A percentile compares a stretch with the other conserved stretches of the same genome.
phyloP scores from a whole-genome alignment of 2,329 filamentous ascomycete genomes.

The Neofusicoccum sp. region DNA sequence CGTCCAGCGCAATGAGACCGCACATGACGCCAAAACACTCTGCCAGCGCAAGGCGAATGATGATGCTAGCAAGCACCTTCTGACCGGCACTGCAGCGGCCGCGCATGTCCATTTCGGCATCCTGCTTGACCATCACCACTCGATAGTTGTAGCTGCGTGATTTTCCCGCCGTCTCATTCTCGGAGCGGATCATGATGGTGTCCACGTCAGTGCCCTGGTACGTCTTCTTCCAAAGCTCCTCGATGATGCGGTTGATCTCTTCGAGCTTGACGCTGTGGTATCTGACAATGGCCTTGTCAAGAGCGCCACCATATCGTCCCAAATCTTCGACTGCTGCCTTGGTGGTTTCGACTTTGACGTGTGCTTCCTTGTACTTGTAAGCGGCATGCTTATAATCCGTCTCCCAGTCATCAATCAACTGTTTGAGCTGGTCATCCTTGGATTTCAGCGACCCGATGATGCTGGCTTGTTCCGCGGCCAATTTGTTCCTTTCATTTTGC shows the following conservation, averaged over 20 bases:
- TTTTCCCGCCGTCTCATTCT: slow-evolving; percentile 73
- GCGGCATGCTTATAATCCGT: slow-evolving; percentile 85
- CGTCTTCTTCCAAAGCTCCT: slow-evolving; percentile 94
- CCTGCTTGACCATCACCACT: slow-evolving; percentile 94
- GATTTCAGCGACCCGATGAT: slow-evolving; percentile 78
- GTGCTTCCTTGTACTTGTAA: slow-evolving; percentile 78
- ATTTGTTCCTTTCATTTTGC: slow-evolving; percentile 67
- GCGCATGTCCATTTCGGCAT: slow-evolving; percentile 99
- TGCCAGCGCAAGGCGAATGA: slow-evolving; percentile 92
- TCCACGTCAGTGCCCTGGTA: slow-evolving; percentile 98
- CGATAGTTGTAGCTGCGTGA: slow-evolving; percentile 95
- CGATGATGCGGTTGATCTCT: slow-evolving; percentile 92
- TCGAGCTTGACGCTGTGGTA: slow-evolving; percentile 98
- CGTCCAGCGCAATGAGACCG: slow-evolving; percentile 93
- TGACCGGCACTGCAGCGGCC: slow-evolving; percentile 95
- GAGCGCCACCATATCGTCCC: slow-evolving; percentile 75
- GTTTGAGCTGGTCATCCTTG: slow-evolving; percentile 77
- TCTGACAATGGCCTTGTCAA: slow-evolving; percentile 97
- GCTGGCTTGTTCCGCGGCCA: slow-evolving; percentile 72
- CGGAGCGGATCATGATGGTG: slow-evolving; percentile 91
- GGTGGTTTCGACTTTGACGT: slow-evolving; percentile 88
- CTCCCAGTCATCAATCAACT: slow-evolving; percentile 78
- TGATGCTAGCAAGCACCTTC: slow-evolving; percentile 94
- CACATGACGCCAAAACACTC: slow-evolving; percentile 97
- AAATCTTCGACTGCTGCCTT: slow-evolving; percentile 93